These are phyloP conservation scores for Fusarium bulbicola DNA, from an alignment of 2,329 filamentous ascomycete species.

Conservation along the genomic window DNA sequence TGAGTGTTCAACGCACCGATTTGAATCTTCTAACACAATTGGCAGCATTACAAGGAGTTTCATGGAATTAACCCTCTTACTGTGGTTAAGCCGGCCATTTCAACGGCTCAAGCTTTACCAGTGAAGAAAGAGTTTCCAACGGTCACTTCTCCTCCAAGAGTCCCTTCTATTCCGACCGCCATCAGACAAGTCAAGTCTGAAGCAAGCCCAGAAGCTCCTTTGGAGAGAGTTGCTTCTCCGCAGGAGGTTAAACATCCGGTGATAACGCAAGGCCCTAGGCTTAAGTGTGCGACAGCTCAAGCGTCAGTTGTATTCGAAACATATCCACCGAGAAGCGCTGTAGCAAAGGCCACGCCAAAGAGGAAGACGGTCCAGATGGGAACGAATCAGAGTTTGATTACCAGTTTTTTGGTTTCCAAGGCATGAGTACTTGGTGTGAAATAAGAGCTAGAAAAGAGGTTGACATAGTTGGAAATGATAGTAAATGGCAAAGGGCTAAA, in stretches of 20 bases:
- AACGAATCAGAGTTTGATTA: neutral
- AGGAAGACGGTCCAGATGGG: too few relatives aligned
- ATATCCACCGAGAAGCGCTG: neutral
- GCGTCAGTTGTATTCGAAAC: fast-evolving
- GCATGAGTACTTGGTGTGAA: fast-evolving
- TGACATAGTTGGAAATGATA: fast-evolving
- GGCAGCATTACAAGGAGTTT: neutral
- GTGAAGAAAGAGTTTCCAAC: neutral
- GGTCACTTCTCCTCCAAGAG: neutral
- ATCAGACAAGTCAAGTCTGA: fast-evolving
- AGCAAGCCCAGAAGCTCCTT: neutral
- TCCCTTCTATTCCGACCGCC: neutral
- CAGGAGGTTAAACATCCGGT: fast-evolving
- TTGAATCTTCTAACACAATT: neutral
- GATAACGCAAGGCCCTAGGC: neutral
- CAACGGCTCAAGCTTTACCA: neutral
- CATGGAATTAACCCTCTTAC: too few relatives aligned
- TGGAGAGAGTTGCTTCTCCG: neutral
- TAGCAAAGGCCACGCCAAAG: neutral
- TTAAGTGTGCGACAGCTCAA: neutral
- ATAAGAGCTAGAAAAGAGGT: neutral
- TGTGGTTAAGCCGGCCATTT: neutral
- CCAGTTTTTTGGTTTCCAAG: fast-evolving
- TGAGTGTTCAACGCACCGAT: fast-evolving
- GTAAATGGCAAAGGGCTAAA: neutral